These are phyloP conservation scores for Garcileccinum viscosum DNA, from an alignment of 1,284 basidiomycete genomes.

Conservation along the genomic window DNA sequence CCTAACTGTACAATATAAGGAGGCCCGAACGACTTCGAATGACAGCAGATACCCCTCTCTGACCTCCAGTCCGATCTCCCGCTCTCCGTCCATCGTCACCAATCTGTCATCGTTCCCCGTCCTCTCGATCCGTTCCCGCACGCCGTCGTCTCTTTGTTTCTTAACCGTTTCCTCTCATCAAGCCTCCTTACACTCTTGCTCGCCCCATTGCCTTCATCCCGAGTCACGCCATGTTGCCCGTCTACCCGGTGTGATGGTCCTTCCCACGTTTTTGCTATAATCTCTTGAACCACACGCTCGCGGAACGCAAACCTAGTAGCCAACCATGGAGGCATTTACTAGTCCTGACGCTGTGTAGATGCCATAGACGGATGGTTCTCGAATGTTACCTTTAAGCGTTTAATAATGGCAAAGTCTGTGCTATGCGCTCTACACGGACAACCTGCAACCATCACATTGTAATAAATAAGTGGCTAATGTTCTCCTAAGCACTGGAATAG, in stretches of 20 bases:
- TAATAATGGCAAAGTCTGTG: background rate
- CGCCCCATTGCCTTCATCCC: no score
- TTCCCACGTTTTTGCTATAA: conserved; percentile 22
- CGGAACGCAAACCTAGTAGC: conserved; percentile 9
- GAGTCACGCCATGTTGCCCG: no score
- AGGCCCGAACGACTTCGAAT: no score
- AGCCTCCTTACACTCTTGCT: no score
- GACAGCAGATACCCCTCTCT: no score
- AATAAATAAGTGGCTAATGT: background rate
- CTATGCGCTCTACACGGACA: background rate
- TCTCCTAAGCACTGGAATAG: background rate
- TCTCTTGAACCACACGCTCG: conserved; percentile 22
- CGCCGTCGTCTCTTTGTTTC: no score
- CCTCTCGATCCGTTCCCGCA: no score
- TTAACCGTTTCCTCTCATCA: no score
- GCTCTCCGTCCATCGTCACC: no score
- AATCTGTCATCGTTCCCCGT: no score
- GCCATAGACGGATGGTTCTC: conserved; percentile 18
- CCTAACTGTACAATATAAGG: no score
- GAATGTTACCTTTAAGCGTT: conserved; percentile 4
- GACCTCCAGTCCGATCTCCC: no score
- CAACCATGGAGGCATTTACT: background rate
- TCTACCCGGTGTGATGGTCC: conserved; percentile 15
- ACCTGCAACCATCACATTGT: background rate
- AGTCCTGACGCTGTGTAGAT: conserved; percentile 5